Evolutionary conservation across 2,329 filamentous ascomycete species (phyloP).

Genomic region (Cryphonectria carpinicola): DNA sequence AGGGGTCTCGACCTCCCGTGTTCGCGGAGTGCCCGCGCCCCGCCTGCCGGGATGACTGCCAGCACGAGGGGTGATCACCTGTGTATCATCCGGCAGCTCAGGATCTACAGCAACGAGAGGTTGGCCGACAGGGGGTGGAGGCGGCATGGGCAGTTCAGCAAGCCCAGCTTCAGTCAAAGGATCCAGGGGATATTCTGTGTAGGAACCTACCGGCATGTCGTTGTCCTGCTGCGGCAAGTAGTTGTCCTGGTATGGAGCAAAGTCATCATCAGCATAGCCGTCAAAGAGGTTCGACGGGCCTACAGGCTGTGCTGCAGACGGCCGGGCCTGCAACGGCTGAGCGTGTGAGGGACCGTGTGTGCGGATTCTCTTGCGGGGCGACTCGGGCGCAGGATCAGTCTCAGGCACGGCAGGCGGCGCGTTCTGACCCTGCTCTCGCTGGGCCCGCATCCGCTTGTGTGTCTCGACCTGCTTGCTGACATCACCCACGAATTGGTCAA

Average conservation of each 20-base stretch:
- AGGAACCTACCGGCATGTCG: slow-evolving; percentile 2
- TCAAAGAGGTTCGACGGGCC: neutral
- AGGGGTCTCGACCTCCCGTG: neutral
- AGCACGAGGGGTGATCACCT: neutral
- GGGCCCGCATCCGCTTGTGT: slow-evolving; percentile 4
- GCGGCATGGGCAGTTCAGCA: neutral
- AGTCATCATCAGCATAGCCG: neutral
- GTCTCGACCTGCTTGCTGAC: slow-evolving; percentile 11
- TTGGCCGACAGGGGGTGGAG: neutral
- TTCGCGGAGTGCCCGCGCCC: neutral
- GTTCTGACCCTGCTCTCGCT: neutral
- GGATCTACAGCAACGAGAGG: neutral
- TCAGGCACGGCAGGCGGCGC: neutral
- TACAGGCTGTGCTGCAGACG: neutral
- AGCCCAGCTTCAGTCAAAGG: neutral
- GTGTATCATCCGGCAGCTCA: neutral
- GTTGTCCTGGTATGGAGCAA: neutral
- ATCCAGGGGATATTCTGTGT: neutral
- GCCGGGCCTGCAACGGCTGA: neutral
- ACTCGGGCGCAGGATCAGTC: neutral
- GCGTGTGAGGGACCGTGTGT: neutral
- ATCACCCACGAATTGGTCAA: slow-evolving; percentile 12
- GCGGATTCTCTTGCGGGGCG: neutral
- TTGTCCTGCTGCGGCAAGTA: neutral
- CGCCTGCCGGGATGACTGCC: neutral